These are phyloP conservation scores for Ophiocordyceps robertsii DNA, from an alignment of 2,329 filamentous ascomycete species.

Conservation along the genomic window DNA sequence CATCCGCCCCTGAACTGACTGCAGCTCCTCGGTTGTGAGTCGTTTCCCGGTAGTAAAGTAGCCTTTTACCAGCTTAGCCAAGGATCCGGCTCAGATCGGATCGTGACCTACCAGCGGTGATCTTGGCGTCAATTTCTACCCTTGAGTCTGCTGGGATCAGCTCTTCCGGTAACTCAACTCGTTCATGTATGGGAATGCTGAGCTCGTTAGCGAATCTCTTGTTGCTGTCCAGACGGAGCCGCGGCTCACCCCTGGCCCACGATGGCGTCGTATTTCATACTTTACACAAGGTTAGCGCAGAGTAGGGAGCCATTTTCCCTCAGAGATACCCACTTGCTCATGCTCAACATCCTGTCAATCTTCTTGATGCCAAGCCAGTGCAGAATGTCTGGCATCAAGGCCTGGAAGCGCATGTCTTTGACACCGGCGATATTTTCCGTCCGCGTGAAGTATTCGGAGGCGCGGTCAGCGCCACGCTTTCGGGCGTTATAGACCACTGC, in stretches of 20 bases:
- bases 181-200: slow-evolving; percentile 74
- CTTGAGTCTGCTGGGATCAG: slow-evolving; percentile 89
- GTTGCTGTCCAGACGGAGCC: not conserved
- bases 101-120: slow-evolving; percentile 63
- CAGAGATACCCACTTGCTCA: slow-evolving; percentile 67
- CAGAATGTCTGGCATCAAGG: slow-evolving; percentile 92
- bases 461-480: slow-evolving; percentile 66
- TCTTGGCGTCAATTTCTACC: slow-evolving; percentile 98
- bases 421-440: slow-evolving; percentile 98
- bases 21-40: slow-evolving; percentile 76
- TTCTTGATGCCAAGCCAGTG: slow-evolving; percentile 98
- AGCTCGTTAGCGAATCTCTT: not conserved
- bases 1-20: slow-evolving; percentile 73
- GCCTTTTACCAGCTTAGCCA: slow-evolving; percentile 27
- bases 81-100: not conserved
- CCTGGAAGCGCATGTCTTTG: slow-evolving; percentile 95
- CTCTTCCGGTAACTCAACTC: slow-evolving; percentile 83
- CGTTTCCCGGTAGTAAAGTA: slow-evolving; percentile 81
- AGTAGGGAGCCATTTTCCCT: not conserved
- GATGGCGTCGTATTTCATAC: slow-evolving; percentile 85
- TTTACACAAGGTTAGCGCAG: slow-evolving; percentile 23
- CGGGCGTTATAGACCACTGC: slow-evolving; percentile 61
- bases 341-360: slow-evolving; percentile 96
- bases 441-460: slow-evolving; percentile 88
- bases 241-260: slow-evolving; percentile 55